Conservation (phyloP, 176 grass and related monocot genomes). For the Zoysia pacifica region DNA sequence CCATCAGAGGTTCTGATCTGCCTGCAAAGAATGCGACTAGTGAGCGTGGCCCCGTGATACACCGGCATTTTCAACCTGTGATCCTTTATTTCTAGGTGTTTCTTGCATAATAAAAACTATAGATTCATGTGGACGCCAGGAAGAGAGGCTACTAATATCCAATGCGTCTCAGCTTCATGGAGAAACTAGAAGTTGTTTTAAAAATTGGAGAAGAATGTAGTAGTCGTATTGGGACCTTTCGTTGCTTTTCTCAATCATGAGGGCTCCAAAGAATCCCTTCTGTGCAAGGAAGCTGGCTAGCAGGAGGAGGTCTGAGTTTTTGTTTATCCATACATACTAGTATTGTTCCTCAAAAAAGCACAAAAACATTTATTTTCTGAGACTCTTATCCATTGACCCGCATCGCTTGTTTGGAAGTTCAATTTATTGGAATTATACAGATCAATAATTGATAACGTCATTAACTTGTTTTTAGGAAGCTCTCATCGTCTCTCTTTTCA, state of each 20-base stretch:
- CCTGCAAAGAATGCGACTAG: neutral
- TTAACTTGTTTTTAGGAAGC: conserved; percentile 27
- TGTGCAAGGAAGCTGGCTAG: conserved; percentile 16
- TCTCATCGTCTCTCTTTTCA: neutral
- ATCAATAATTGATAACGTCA: conserved; percentile 38
- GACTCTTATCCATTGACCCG: conserved; percentile 35
- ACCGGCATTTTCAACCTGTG: neutral
- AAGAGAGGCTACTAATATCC: neutral
- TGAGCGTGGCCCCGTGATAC: conserved; percentile 7
- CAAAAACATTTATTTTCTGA: neutral
- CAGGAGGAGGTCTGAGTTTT: conserved; percentile 16
- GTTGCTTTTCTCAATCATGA: conserved; percentile 19
- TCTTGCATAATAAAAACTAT: neutral
- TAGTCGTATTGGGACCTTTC: conserved; percentile 11
- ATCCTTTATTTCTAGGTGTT: conserved; percentile 18
- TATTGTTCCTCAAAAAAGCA: neutral
- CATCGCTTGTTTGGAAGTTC: conserved; percentile 16
- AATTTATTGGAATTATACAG: conserved; percentile 28
- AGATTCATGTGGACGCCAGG: conserved; percentile 6
- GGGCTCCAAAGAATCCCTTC: neutral
- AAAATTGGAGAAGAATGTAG: neutral
- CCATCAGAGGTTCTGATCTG: conserved; percentile 4
- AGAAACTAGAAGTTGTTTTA: neutral
- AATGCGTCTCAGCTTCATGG: neutral
- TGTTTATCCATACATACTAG: neutral